These are phyloP conservation scores for Rhizopogon rudus DNA, from an alignment of 768 basidiomycete species.

Conservation along the genomic window DNA sequence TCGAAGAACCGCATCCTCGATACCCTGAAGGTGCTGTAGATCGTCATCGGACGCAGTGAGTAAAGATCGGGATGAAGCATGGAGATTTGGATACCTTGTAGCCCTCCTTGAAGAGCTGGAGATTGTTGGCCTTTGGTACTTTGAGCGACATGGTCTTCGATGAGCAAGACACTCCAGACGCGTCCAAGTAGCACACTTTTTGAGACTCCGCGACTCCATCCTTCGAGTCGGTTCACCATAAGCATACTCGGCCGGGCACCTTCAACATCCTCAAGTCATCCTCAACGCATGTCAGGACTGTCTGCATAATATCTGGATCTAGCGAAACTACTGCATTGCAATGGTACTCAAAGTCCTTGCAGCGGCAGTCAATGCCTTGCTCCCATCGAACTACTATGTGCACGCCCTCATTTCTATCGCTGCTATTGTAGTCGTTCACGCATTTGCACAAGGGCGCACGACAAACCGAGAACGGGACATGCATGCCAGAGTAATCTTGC, in stretches of 20 bases:
- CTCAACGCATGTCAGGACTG: neutral
- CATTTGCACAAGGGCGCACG: slow-evolving; percentile 64
- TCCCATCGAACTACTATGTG: slow-evolving; percentile 55
- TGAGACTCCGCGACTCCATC: slow-evolving; percentile 11
- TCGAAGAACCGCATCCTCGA: slow-evolving; percentile 95
- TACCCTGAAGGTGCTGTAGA: slow-evolving; percentile 68
- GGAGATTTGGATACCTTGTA: slow-evolving; percentile 62
- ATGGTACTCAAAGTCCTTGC: slow-evolving; percentile 55
- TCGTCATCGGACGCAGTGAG: slow-evolving; percentile 4
- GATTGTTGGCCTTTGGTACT: slow-evolving; percentile 83
- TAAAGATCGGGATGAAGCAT: slow-evolving; percentile 2
- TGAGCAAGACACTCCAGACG: slow-evolving; percentile 9
- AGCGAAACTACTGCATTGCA: neutral
- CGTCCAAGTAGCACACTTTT: slow-evolving; percentile 3
- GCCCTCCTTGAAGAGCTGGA: slow-evolving; percentile 96
- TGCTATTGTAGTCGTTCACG: slow-evolving; percentile 42
- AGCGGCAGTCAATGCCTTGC: slow-evolving; percentile 32
- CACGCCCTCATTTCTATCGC: slow-evolving; percentile 45
- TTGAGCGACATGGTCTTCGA: slow-evolving; percentile 74
- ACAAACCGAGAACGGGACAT: slow-evolving; percentile 72
- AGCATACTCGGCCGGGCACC: no score
- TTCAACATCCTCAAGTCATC: neutral
- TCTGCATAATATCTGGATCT: neutral
- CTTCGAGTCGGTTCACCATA: no score
- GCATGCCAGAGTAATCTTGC: slow-evolving; percentile 62